Evolutionary conservation across 768 basidiomycete genomes (phyloP), one percentile per base, ranked within the genome.

Genomic region (Rhodotorula diobovata): DNA sequence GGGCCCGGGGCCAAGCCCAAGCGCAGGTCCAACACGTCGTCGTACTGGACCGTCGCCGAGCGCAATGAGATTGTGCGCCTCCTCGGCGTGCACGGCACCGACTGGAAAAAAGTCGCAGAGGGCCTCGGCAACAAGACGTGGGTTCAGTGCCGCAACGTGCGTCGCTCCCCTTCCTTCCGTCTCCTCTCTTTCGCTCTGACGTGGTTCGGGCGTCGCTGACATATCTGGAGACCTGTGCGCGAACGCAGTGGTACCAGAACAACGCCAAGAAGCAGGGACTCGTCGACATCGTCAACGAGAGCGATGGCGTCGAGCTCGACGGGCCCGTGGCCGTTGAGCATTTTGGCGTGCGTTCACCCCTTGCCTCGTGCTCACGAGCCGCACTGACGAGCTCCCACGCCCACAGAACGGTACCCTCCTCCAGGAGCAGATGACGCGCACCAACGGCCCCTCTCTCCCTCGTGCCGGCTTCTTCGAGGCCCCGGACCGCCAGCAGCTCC

Each of bases 61-160:
- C 87, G 86, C 82, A 69, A 70, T 46, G 74, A 84, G 57, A 87
- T 90, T 76, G 75, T 87, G 58, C 78, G 82, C 25, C 82, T 90
- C 50, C 81, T 89, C 28, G 81, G 82, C n/a, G 82, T 85, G 68
- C 83, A 89, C 78, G 89, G 88, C 46, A 84, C 85, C 64, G 85
- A 90, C 76, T 87, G 87, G 76, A 85, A 86, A 75, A 84, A 85
- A n/a, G 87, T 91, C 61, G 86, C 89, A 1, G 83, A 86, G 6
- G 84, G 84, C 10, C 84, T 90, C 83, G 86, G 85, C 12, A 78
- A 76, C 39, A 82, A 83, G 76, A 80, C 80, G 1, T 76, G 79
- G 39, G 69, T 78, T 43, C 82, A 83, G 68, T 80, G 81, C 41
- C 67, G 76, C 11, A 83, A 82, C 68, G 77, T 77, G 54, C 51